Conservation (phyloP, 371 early-diverging fungal species). For the Furculomyces boomerangus region DNA sequence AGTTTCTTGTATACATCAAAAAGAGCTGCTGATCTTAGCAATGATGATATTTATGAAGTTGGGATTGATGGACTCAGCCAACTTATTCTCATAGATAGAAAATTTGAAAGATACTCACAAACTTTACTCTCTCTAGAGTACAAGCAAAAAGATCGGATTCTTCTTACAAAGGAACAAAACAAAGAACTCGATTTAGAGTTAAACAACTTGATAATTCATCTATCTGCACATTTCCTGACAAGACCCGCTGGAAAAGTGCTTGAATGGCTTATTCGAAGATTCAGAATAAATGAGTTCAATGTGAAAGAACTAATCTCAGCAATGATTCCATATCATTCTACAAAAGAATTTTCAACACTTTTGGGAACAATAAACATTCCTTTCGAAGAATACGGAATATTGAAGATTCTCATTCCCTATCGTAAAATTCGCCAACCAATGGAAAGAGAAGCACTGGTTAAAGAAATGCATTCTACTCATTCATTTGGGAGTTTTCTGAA, state of each 20-base stretch:
- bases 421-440: slow-evolving; percentile 19
- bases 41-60: slow-evolving; percentile 68
- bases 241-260: slow-evolving; percentile 67
- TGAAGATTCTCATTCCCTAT: slow-evolving; percentile 13
- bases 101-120: slow-evolving; percentile 47
- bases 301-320: slow-evolving; percentile 53
- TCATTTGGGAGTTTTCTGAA: not conserved
- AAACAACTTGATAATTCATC: slow-evolving; percentile 40
- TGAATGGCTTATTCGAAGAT: slow-evolving; percentile 87
- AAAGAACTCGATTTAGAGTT: slow-evolving; percentile 58
- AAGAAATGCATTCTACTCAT: slow-evolving; percentile 11
- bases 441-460: slow-evolving; percentile 19
- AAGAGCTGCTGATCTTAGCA: slow-evolving; percentile 77
- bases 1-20: slow-evolving; percentile 66
- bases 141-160: slow-evolving; percentile 60
- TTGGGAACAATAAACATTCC: slow-evolving; percentile 36
- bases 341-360: slow-evolving; percentile 66
- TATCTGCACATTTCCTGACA: slow-evolving; percentile 69
- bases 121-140: slow-evolving; percentile 65
- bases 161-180: slow-evolving; percentile 65
- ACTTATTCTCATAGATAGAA: slow-evolving; percentile 36
- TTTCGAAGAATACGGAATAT: not conserved
- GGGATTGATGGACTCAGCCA: slow-evolving; percentile 65
- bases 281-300: slow-evolving; percentile 74
- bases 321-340: slow-evolving; percentile 84